These are phyloP conservation scores for Phoma sp. DNA, from an alignment of 2,329 filamentous ascomycete species.

Conservation along the genomic window DNA sequence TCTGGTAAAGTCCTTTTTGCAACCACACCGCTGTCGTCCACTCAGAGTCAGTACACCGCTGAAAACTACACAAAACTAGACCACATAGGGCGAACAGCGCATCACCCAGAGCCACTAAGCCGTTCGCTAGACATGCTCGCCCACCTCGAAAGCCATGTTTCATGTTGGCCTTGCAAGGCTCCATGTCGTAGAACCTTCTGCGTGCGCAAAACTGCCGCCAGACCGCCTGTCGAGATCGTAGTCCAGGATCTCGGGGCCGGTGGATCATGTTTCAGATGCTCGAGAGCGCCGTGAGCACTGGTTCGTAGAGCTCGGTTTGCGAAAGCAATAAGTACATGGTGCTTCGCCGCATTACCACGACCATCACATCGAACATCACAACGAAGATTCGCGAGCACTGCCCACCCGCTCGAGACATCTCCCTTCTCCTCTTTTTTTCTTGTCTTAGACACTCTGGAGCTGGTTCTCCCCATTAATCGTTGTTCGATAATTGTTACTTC, in stretches of 20 bases:
- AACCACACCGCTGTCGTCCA: conserved; percentile 35
- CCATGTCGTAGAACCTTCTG: conserved; percentile 34
- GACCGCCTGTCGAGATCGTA: conserved; percentile 34
- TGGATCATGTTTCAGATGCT: conserved; percentile 50
- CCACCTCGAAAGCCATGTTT: conserved; percentile 45
- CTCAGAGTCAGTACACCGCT: conserved; percentile 27
- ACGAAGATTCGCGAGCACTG: conserved; percentile 23
- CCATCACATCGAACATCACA: conserved; percentile 16
- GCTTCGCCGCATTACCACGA: conserved; percentile 44
- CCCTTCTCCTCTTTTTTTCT: conserved; percentile 45
- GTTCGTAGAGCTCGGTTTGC: conserved; percentile 32
- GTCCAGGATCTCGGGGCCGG: conserved; percentile 36
- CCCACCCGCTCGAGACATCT: conserved; percentile 48
- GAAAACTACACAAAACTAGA: conserved; percentile 17
- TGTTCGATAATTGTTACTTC: conserved; percentile 45
- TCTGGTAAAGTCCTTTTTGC: conserved; percentile 29
- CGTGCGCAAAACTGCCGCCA: conserved; percentile 38
- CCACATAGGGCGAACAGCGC: conserved; percentile 9
- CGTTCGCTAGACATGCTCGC: conserved; percentile 41
- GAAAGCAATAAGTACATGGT: conserved; percentile 45
- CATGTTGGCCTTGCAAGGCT: conserved; percentile 40
- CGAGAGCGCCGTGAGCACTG: conserved; percentile 44
- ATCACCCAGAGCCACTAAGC: conserved; percentile 30
- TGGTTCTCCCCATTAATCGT: conserved; percentile 51
- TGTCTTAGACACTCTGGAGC: conserved; percentile 52